Conservation (phyloP, 306 rosid species). For the Quercus aquifolioides region DNA sequence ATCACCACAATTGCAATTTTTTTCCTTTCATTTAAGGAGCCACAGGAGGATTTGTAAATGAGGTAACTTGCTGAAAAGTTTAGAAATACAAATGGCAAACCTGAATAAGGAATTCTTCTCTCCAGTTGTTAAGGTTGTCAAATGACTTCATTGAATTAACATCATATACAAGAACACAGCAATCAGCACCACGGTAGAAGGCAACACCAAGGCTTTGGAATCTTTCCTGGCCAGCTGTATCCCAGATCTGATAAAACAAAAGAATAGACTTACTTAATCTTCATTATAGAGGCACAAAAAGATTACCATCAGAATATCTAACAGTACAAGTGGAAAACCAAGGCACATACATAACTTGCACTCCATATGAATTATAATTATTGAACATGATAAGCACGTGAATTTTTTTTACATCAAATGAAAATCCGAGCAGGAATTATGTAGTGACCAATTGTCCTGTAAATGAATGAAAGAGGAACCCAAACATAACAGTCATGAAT, state of each 20-base stretch:
- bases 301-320: background rate
- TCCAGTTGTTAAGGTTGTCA: constrained; percentile 97
- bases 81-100: constrained; percentile 21
- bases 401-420: background rate
- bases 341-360: constrained; percentile 6
- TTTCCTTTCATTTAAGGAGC: background rate
- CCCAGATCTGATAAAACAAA: constrained; percentile 74
- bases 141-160: constrained; percentile 96
- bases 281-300: constrained; percentile 7
- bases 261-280: background rate
- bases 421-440: background rate
- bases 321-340: background rate
- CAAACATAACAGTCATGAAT: background rate
- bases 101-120: constrained; percentile 98
- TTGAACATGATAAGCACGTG: background rate
- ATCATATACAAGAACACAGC: constrained; percentile 98
- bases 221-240: constrained; percentile 99
- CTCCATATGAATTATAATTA: background rate
- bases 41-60: background rate
- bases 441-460: background rate
- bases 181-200: constrained; percentile 99
- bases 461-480: background rate
- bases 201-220: constrained; percentile 99
- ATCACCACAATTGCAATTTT: background rate
- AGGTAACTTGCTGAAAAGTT: background rate